phyloP scores from a whole-genome alignment of 176 grass and related monocot genomes.

The Alloteropsis semialata region DNA sequence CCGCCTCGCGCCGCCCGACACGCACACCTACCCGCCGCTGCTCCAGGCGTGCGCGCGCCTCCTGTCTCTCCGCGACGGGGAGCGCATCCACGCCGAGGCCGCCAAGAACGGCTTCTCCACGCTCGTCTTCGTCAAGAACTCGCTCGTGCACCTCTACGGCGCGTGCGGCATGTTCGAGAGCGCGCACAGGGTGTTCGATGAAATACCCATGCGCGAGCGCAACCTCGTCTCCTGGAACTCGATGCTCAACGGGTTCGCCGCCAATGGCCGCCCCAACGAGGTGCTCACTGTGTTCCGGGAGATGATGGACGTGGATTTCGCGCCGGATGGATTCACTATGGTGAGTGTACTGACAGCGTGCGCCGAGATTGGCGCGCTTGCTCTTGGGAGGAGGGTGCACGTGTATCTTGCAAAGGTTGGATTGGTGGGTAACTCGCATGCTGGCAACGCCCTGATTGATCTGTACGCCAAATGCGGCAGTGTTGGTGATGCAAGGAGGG shows the following conservation, averaged over 20 bases:
- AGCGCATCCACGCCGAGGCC: conserved; percentile 58
- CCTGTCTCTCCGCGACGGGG: conserved; percentile 56
- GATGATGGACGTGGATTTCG: conserved; percentile 37
- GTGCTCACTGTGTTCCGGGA: conserved; percentile 65
- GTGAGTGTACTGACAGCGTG: conserved; percentile 69
- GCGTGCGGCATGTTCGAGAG: conserved; percentile 61
- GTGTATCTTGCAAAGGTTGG: conserved; percentile 52
- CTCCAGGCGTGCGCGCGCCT: conserved; percentile 82
- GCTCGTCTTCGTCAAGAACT: conserved; percentile 76
- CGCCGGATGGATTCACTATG: conserved; percentile 65
- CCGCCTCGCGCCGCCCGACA: conserved; percentile 56
- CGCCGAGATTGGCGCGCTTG: conserved; percentile 51
- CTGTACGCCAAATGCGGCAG: conserved; percentile 70
- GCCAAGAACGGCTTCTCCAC: conserved; percentile 51
- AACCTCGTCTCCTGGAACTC: conserved; percentile 86
- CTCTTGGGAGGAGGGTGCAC: conserved; percentile 67
- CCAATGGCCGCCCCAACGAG: conserved; percentile 73
- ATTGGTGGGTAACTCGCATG: conserved; percentile 52
- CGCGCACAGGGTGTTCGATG: conserved; percentile 74
- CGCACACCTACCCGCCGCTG: conserved; percentile 80
- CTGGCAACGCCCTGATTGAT: conserved; percentile 71
- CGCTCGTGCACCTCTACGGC: conserved; percentile 63
- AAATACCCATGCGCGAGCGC: conserved; percentile 43
- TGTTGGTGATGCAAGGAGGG: conserved; percentile 43
- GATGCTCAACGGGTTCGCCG: conserved; percentile 64